phyloP scores from a whole-genome alignment of 78 protist genomes.

The Chrysochromulina parva region DNA sequence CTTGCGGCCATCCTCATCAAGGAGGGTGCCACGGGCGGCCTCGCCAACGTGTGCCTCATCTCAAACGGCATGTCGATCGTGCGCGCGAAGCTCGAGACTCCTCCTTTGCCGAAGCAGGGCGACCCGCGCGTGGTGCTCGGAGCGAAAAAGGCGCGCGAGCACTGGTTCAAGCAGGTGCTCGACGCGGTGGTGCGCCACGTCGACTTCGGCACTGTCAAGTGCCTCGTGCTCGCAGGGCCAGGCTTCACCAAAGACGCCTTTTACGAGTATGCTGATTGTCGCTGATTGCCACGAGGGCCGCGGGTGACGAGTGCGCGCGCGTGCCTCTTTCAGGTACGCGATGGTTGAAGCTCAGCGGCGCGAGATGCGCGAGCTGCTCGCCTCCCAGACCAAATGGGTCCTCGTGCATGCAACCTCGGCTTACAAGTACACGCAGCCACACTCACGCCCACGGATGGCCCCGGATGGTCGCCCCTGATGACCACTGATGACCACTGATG shows the following conservation, averaged over 20 bases:
- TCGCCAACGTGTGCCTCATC: slow-evolving; percentile 79
- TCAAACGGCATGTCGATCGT: slow-evolving; percentile 72
- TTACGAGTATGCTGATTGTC: background rate
- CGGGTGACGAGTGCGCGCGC: too few species aligned
- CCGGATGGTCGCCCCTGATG: too few species aligned
- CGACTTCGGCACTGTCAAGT: slow-evolving; percentile 74
- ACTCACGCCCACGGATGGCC: too few species aligned
- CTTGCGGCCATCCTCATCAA: slow-evolving; percentile 71
- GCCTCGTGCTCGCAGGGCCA: slow-evolving; percentile 81
- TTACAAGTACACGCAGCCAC: too few species aligned
- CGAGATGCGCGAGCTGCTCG: background rate
- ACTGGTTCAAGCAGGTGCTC: slow-evolving; percentile 63
- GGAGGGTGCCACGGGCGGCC: too few species aligned
- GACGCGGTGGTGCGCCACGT: slow-evolving; percentile 73
- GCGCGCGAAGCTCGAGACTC: slow-evolving; percentile 63
- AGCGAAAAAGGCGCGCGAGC: background rate
- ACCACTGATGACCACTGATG: too few species aligned
- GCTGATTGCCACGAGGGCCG: too few species aligned
- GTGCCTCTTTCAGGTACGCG: too few species aligned
- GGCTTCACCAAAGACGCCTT: slow-evolving; percentile 60
- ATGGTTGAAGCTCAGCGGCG: background rate
- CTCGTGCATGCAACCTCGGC: slow-evolving; percentile 76
- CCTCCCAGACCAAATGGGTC: slow-evolving; percentile 64
- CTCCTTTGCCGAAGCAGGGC: background rate
- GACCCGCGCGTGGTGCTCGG: background rate